Evolutionary conservation across 169 alveolate species (phyloP), one percentile per base, ranked within the genome.

Genomic region (Perkinsus chesapeaki): DNA sequence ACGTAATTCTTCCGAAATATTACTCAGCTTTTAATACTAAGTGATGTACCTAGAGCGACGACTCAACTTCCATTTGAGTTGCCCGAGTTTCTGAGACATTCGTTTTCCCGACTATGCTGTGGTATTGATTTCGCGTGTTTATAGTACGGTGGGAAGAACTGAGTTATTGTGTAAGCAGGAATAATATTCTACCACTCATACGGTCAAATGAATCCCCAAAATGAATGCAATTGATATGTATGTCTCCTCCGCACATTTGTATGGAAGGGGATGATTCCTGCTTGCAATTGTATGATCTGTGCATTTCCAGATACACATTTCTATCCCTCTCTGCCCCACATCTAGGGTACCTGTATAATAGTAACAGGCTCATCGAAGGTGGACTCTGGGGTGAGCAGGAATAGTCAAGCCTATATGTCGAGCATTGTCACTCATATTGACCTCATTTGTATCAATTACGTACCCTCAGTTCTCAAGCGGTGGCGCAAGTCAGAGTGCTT

Each of bases 301-400:
- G 82, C 23, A 20, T 1, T 60, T 12, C 82, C 31, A 60, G 82
- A 34, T 60, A 20, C 31, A 60, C 82, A 1, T 60, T 60, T 91
- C 43, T 93, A 23, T 39, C 93, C 60, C 95, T 98, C 27, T 97
- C 98, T 39, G 92, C 99, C 27, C 99, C 99, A 37, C 99, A 98
- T 95, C 95, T 98, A 37, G 99, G 99, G 12, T 97, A 97, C 93
- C 95, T 97, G 94, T 97, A 96, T 93, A 96, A 96, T 92, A 94
- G 96, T 73, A 96, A 98, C 94, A 96, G 96, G 93, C 95, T 98
- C 48, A 96, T 98, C 92, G 97, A 96, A 48, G n/a, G 82, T 0
- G 95, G 95, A 27, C 82, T 60, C 82, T 60, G 82, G 82, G 82
- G 82, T 60, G 23, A 60, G 82, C 27, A 16, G 23, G 5, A 9